These are phyloP conservation scores for Fusarium papillatum DNA, from an alignment of 2,329 filamentous ascomycete species.

Conservation along the genomic window DNA sequence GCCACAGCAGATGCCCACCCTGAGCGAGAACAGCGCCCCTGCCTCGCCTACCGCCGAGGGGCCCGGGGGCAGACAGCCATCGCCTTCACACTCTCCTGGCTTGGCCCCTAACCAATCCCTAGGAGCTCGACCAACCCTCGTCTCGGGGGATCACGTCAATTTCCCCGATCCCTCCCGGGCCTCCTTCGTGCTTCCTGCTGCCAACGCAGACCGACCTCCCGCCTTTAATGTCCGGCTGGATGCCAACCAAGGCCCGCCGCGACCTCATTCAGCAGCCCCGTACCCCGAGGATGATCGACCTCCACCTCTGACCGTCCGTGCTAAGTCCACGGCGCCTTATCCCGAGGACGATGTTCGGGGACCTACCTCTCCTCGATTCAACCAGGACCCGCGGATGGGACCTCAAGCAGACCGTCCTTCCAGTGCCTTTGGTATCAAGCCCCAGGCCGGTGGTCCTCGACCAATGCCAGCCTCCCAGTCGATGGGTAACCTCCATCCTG, in stretches of 20 bases:
- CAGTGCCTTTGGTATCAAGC: slow-evolving; percentile 68
- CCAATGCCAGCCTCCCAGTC: slow-evolving; percentile 60
- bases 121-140: slow-evolving; percentile 52
- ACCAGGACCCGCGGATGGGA: slow-evolving; percentile 63
- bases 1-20: slow-evolving; percentile 61
- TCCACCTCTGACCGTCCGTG: slow-evolving; percentile 59
- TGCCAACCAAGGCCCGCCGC: slow-evolving; percentile 46
- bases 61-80: slow-evolving; percentile 31
- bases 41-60: slow-evolving; percentile 45
- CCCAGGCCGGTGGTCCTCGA: slow-evolving; percentile 50
- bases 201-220: slow-evolving; percentile 54
- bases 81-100: slow-evolving; percentile 27
- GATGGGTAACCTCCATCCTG: slow-evolving; percentile 60
- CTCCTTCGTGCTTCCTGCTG: slow-evolving; percentile 48
- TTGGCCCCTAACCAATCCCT: slow-evolving; percentile 53
- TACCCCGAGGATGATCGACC: slow-evolving; percentile 79
- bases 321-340: slow-evolving; percentile 72
- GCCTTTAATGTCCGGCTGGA: slow-evolving; percentile 67
- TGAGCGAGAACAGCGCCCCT: slow-evolving; percentile 58
- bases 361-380: slow-evolving; percentile 55
- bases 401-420: slow-evolving; percentile 63
- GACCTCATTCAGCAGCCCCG: slow-evolving; percentile 72
- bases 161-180: slow-evolving; percentile 63
- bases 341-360: slow-evolving; percentile 70
- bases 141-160: slow-evolving; percentile 53